phyloP scores from a whole-genome alignment of 192 early-diverging fungal genomes.

The Dissophora globulifera region DNA sequence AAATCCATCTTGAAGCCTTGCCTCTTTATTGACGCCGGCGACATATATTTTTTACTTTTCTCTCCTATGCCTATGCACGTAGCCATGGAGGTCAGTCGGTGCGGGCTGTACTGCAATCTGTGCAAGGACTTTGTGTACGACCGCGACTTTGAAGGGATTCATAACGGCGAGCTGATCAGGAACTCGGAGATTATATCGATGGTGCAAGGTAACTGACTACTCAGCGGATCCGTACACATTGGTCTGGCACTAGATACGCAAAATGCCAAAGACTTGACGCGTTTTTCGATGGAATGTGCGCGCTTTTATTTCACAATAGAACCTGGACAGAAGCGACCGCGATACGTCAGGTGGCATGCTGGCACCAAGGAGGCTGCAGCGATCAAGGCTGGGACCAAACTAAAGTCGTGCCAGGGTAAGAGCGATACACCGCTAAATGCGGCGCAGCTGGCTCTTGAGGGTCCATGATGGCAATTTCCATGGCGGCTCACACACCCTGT shows the following conservation, averaged over 20 bases:
- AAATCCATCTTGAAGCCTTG: too few relatives aligned
- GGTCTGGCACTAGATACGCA: too few relatives aligned
- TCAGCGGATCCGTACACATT: too few relatives aligned
- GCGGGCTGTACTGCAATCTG: slow-evolving; percentile 73
- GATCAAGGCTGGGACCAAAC: slow-evolving; percentile 59
- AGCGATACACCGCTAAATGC: too few relatives aligned
- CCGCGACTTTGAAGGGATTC: slow-evolving; percentile 67
- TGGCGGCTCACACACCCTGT: too few relatives aligned
- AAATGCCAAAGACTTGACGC: slow-evolving; percentile 38
- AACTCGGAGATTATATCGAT: slow-evolving; percentile 41
- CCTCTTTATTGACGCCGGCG: neutral
- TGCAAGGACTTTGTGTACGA: slow-evolving; percentile 93
- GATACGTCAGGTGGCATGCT: slow-evolving; percentile 68
- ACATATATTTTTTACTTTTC: neutral
- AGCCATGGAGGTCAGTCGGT: slow-evolving; percentile 81
- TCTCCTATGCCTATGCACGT: slow-evolving; percentile 29
- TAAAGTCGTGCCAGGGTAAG: slow-evolving; percentile 64
- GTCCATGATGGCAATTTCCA: too few relatives aligned
- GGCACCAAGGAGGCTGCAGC: slow-evolving; percentile 60
- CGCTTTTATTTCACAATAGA: slow-evolving; percentile 49
- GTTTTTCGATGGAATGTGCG: too few relatives aligned
- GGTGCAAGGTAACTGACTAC: slow-evolving; percentile 29
- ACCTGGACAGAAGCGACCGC: slow-evolving; percentile 57
- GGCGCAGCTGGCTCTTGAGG: too few relatives aligned
- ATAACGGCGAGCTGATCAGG: slow-evolving; percentile 25